These are phyloP conservation scores for Paecilomyces variotii DNA, from an alignment of 2,329 filamentous ascomycete species.

Conservation along the genomic window DNA sequence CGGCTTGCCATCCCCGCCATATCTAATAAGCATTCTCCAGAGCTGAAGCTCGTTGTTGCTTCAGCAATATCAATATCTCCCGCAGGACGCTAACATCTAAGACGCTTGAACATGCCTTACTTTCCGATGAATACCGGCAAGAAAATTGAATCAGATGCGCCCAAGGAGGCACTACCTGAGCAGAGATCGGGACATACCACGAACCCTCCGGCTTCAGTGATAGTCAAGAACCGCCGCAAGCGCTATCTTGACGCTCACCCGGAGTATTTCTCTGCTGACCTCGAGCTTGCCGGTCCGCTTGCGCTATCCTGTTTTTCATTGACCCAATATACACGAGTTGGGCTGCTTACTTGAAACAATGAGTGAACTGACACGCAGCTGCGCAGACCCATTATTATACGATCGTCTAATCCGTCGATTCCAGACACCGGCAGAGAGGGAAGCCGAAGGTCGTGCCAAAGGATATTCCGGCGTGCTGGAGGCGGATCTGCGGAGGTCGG, in stretches of 20 bases:
- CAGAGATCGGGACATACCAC: slow-evolving; percentile 2
- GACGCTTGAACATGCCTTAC: slow-evolving; percentile 22
- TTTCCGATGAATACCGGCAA: slow-evolving; percentile 28
- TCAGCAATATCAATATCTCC: slow-evolving; percentile 2
- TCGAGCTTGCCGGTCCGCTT: slow-evolving; percentile 53
- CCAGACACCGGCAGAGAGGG: slow-evolving; percentile 64
- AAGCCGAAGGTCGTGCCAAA: slow-evolving; percentile 62
- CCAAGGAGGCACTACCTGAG: slow-evolving; percentile 1
- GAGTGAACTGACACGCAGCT: slow-evolving; percentile 16
- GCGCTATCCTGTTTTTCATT: slow-evolving; percentile 18
- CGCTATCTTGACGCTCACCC: slow-evolving; percentile 67
- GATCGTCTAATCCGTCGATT: slow-evolving; percentile 71
- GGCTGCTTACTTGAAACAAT: background rate
- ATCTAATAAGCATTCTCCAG: background rate
- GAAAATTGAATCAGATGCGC: slow-evolving; percentile 7
- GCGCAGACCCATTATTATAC: slow-evolving; percentile 67
- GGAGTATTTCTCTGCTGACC: slow-evolving; percentile 59
- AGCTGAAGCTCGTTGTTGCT: background rate
- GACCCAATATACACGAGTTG: slow-evolving; percentile 7
- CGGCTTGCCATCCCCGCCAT: background rate
- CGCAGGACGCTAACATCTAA: background rate
- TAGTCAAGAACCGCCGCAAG: slow-evolving; percentile 66
- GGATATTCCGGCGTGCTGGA: slow-evolving; percentile 74
- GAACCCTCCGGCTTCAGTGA: slow-evolving; percentile 38
- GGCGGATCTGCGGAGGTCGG: slow-evolving; percentile 66